These are phyloP conservation scores for Polychytrium aggregatum DNA, from an alignment of 192 early-diverging fungal species.

Conservation along the genomic window DNA sequence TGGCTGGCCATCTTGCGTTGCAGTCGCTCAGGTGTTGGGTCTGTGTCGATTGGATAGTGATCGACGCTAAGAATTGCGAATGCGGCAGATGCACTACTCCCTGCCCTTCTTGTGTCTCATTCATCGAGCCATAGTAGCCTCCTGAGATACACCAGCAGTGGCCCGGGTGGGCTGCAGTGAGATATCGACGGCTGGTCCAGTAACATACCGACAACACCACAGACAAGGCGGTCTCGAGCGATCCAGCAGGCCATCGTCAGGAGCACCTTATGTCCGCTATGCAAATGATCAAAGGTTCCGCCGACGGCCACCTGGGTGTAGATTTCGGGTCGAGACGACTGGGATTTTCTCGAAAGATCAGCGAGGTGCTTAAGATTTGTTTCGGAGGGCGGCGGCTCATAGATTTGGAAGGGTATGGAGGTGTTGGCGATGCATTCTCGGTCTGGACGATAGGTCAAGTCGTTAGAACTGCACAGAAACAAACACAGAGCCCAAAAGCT, in stretches of 20 bases:
- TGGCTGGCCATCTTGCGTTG: constrained; percentile 58
- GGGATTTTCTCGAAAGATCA: neutral
- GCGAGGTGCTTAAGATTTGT: too few species aligned
- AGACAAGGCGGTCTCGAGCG: constrained; percentile 45
- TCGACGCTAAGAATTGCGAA: neutral
- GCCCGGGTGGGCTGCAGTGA: too few species aligned
- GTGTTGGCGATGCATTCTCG: neutral
- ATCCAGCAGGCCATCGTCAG: constrained; percentile 70
- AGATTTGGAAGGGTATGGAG: neutral
- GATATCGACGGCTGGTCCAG: neutral
- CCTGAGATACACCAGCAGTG: too few species aligned
- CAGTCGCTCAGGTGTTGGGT: constrained; percentile 39
- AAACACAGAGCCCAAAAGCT: neutral
- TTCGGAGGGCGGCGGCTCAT: too few species aligned
- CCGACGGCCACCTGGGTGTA: constrained; percentile 62
- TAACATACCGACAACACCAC: constrained; percentile 62
- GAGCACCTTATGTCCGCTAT: constrained; percentile 89
- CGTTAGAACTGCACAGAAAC: constrained; percentile 1
- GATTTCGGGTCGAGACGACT: neutral
- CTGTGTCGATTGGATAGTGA: neutral
- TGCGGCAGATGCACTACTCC: too few species aligned
- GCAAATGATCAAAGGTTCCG: constrained; percentile 96
- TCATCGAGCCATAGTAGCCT: too few species aligned
- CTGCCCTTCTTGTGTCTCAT: too few species aligned
- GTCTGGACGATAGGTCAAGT: constrained; percentile 4